phyloP scores from a whole-genome alignment of 2,329 filamentous ascomycete genomes.

The Hypoxylon sp. region DNA sequence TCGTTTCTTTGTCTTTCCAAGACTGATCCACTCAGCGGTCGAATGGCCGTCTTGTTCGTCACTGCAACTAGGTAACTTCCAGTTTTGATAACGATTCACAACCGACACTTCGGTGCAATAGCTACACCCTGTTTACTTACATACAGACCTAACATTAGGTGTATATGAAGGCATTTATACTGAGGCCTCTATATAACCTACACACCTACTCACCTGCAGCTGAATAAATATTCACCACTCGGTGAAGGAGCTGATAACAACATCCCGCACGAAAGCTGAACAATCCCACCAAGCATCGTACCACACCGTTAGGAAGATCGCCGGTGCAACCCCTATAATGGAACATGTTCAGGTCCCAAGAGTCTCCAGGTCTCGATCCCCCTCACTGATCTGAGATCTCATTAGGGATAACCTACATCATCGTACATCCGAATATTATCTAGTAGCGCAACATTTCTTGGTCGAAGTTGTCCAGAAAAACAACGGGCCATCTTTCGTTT shows the following conservation, averaged over 20 bases:
- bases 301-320: slow-evolving; percentile 35
- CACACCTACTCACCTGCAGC: slow-evolving; percentile 8
- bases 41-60: slow-evolving; percentile 2
- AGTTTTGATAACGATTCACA: slow-evolving; percentile 5
- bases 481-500: slow-evolving; percentile 21
- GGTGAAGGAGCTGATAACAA: slow-evolving; percentile 17
- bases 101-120: not conserved
- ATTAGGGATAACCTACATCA: slow-evolving; percentile 40
- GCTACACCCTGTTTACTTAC: slow-evolving; percentile 1
- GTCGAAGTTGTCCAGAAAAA: slow-evolving; percentile 29
- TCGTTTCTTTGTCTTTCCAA: not conserved
- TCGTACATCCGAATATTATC: slow-evolving; percentile 38
- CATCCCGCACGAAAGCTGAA: slow-evolving; percentile 30
- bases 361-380: slow-evolving; percentile 28
- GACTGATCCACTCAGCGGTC: slow-evolving; percentile 10
- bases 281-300: slow-evolving; percentile 32
- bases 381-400: slow-evolving; percentile 39
- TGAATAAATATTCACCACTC: slow-evolving; percentile 15
- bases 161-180: slow-evolving; percentile 8
- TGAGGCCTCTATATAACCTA: slow-evolving; percentile 1
- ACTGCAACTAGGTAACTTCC: slow-evolving; percentile 5
- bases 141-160: too few relatives aligned
- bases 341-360: slow-evolving; percentile 26
- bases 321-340: slow-evolving; percentile 39
- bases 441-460: slow-evolving; percentile 17